A percentile compares a stretch with the other conserved stretches of the same genome.
Evolutionary conservation across 768 basidiomycete genomes (phyloP).

Genomic region (Lentinula sp.): DNA sequence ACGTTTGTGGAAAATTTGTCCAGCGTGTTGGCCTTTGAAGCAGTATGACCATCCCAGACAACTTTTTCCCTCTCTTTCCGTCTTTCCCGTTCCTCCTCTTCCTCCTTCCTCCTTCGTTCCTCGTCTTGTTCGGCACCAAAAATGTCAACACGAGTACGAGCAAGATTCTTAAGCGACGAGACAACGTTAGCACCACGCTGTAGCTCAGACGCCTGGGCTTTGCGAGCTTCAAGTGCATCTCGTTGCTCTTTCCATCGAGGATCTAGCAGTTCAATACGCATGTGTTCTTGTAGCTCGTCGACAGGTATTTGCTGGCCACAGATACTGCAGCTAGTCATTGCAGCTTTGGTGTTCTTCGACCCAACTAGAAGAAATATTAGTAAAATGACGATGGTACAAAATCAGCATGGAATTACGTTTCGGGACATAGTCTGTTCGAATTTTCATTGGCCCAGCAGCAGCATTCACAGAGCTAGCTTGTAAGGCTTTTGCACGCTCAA

Average conservation of each 20-base stretch:
- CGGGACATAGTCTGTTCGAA: constrained; percentile 93
- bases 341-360: constrained; percentile 55
- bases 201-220: constrained; percentile 82
- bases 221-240: constrained; percentile 81
- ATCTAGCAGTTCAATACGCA: constrained; percentile 96
- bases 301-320: constrained; percentile 96
- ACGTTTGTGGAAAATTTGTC: constrained; percentile 92
- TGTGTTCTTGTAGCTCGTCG: constrained; percentile 94
- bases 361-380: constrained; percentile 43
- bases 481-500: constrained; percentile 73
- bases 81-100: constrained; percentile 76
- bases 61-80: constrained; percentile 90
- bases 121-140: constrained; percentile 95
- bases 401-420: constrained; percentile 54
- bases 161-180: constrained; percentile 87
- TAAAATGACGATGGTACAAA: constrained; percentile 2
- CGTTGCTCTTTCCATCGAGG: constrained; percentile 98
- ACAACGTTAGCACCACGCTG: constrained; percentile 92
- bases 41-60: constrained; percentile 98
- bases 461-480: constrained; percentile 61
- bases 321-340: constrained; percentile 84
- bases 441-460: constrained; percentile 83
- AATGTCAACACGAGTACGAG: constrained; percentile 93
- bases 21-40: constrained; percentile 85
- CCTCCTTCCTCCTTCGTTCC: constrained; percentile 79